phyloP scores from a whole-genome alignment of 1,284 basidiomycete species.

The Leccinum griseonigrum region DNA sequence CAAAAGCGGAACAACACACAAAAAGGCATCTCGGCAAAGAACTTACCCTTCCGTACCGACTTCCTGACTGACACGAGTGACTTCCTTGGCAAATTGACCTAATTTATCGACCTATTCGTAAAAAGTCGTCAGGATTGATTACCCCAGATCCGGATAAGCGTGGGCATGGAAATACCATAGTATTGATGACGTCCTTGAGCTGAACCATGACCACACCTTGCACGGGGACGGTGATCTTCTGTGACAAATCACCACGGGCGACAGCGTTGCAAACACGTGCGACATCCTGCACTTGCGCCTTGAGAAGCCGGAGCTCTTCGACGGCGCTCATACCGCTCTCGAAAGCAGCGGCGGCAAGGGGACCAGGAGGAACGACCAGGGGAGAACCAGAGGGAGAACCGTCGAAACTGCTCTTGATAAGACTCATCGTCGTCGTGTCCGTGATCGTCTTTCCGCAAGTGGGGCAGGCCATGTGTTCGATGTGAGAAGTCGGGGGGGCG shows the following conservation, averaged over 20 bases:
- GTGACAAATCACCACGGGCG: constrained; percentile 88
- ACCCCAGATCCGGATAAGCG: constrained; percentile 6
- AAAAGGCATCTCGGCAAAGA: background rate
- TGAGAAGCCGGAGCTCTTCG: constrained; percentile 75
- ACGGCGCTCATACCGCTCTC: constrained; percentile 65
- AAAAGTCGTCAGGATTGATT: constrained; percentile 8
- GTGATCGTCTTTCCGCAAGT: constrained; percentile 46
- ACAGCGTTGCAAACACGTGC: constrained; percentile 95
- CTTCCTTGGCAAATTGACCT: constrained; percentile 79
- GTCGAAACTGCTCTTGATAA: constrained; percentile 31
- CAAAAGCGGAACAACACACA: constrained; percentile 10
- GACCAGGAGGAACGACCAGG: constrained; percentile 55
- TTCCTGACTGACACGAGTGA: constrained; percentile 86
- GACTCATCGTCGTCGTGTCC: constrained; percentile 37
- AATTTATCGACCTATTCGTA: constrained; percentile 64
- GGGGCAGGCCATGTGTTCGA: constrained; percentile 45
- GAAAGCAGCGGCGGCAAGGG: constrained; percentile 55
- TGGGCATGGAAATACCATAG: constrained; percentile 65
- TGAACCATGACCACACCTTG: constrained; percentile 97
- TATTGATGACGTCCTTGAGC: constrained; percentile 97
- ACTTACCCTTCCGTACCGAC: constrained; percentile 87
- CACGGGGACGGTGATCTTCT: constrained; percentile 96
- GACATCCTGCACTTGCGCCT: constrained; percentile 83
- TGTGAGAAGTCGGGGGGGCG: constrained; percentile 41
- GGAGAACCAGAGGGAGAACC: constrained; percentile 42